Evolutionary conservation across 306 rosid genomes (phyloP), one percentile per base, ranked within the genome.

Genomic region (Gillenia trifoliata): DNA sequence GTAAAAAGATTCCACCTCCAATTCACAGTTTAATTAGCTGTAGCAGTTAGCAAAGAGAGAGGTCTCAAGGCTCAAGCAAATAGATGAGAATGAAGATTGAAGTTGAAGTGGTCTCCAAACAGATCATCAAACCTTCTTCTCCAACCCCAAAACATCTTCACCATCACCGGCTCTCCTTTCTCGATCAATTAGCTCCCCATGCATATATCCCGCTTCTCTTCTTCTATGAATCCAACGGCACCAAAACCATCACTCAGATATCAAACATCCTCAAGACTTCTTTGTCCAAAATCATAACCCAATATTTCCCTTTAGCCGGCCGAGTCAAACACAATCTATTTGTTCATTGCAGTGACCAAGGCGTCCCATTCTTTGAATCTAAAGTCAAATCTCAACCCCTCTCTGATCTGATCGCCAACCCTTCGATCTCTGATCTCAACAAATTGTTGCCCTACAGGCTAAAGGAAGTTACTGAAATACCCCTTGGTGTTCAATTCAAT

Each of bases 401-500:
- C 2, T 66, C 45, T 0, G 90, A 87, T 5, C 71, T 77, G 15
- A 66, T 82, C 50, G 38, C 65, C 0, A 83, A 77, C 4, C 91
- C 90, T 3, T 12, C 1, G 1, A 83, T 86, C 0, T 47, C 41
- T 4, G 86, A 88, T 25, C 82, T 91, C n/a, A 77, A 82, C 76
- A 63, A 59, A 19, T 54, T 88, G 30, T 30, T 87, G 41, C 89
- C 96, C 1, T 87, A 83, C 30, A 72, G 82, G 63, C 74, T 85
- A 0, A 83, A 79, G 6, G 66, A 68, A 1, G 16, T 68, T 76
- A 82, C 85, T 0, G 80, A 87, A 3, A 23, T 70, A 49, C 16
- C 61, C 1, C 75, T 91, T n/a, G 88, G 89, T 0, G 79, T 85
- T 64, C 96, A 87, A 47, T 69, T 91, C 28, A 86, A 81, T 25